A percentile compares a stretch with the other conserved stretches of the same genome.
These are phyloP conservation scores for Quercus cerris DNA, from an alignment of 306 rosid genomes.

Conservation along the genomic window DNA sequence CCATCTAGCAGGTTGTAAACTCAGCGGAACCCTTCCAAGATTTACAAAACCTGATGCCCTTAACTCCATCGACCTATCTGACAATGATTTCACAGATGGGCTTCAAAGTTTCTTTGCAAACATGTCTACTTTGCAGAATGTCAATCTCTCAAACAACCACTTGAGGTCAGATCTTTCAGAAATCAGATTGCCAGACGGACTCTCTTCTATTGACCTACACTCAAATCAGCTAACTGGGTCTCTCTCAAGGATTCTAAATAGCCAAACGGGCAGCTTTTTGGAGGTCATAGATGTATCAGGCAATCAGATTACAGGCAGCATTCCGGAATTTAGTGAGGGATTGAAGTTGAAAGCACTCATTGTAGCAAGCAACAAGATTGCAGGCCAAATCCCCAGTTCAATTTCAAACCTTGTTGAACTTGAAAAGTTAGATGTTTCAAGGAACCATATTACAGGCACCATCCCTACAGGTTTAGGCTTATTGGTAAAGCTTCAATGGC, in stretches of 20 bases:
- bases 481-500: slow-evolving; percentile 72
- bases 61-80: slow-evolving; percentile 82
- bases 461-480: slow-evolving; percentile 65
- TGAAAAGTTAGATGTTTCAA: slow-evolving; percentile 67
- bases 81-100: slow-evolving; percentile 56
- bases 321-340: slow-evolving; percentile 64
- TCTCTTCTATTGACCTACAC: slow-evolving; percentile 64
- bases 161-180: slow-evolving; percentile 61
- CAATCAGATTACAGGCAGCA: slow-evolving; percentile 65
- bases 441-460: slow-evolving; percentile 71
- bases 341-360: slow-evolving; percentile 60
- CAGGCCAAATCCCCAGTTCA: slow-evolving; percentile 67
- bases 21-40: slow-evolving; percentile 68
- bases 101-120: slow-evolving; percentile 58
- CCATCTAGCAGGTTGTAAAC: slow-evolving; percentile 76
- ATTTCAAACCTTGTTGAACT: slow-evolving; percentile 62
- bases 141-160: slow-evolving; percentile 82
- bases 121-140: slow-evolving; percentile 64
- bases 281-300: slow-evolving; percentile 75
- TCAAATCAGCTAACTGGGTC: slow-evolving; percentile 68
- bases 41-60: slow-evolving; percentile 58
- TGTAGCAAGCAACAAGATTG: slow-evolving; percentile 66
- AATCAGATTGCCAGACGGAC: slow-evolving; percentile 46
- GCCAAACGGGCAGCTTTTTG: slow-evolving; percentile 53
- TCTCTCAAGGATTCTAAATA: slow-evolving; percentile 55